Base-by-base conservation (phyloP, 441 rosid genomes). In the Caryocar brasiliense region DNA sequence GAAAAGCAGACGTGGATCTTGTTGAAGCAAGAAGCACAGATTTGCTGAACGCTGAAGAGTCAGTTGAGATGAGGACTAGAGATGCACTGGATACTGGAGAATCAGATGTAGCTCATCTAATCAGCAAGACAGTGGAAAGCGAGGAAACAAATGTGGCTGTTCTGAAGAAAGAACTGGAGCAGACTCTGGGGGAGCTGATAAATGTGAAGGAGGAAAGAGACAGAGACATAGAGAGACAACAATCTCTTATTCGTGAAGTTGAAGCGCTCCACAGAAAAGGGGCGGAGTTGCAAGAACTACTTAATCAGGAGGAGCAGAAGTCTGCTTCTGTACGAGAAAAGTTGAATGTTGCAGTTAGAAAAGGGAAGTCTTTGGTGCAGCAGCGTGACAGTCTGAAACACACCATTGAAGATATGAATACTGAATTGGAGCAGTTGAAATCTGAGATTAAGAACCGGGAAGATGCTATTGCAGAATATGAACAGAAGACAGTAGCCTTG, bases 351-450 rank as follows among this genome's bases (percentile, higher is more conserved):
- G 99, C 98, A 37, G 97, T 94, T 65, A 76, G 95, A 66, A 94
- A 94, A 83, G 98, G 99, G 54, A 94, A 94, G 71, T 81, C 82
- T 19, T 74, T 94, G 79, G 95, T 94, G 74, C 98, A 90, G 64
- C 84, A 75, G 42, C 85, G 92, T 58, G 97, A 94, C 72, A 64
- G 72, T 62, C 72, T 90, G 72, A 85, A 90, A 61, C 90, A 83
- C 73, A 76, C 76, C 40, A 70, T 83, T 58, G 95, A 87, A 74
- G 86, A 65, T 72, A 67, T 79, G 82, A 82, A 52, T 47, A 10
- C 53, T 12, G 93, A 90, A 68, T 60, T 83, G 66, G 83, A 68
- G 64, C 77, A 24, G 46, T 53, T 85, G 68, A 87, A 85, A 68
- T 77, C 84, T 11, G 92, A 86, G 79, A 71, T 85, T 50, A 68